A percentile compares a stretch with the other conserved stretches of the same genome.
These are phyloP conservation scores for Ceraceosorus guamensis DNA, from an alignment of 1,284 basidiomycete species.

Conservation along the genomic window DNA sequence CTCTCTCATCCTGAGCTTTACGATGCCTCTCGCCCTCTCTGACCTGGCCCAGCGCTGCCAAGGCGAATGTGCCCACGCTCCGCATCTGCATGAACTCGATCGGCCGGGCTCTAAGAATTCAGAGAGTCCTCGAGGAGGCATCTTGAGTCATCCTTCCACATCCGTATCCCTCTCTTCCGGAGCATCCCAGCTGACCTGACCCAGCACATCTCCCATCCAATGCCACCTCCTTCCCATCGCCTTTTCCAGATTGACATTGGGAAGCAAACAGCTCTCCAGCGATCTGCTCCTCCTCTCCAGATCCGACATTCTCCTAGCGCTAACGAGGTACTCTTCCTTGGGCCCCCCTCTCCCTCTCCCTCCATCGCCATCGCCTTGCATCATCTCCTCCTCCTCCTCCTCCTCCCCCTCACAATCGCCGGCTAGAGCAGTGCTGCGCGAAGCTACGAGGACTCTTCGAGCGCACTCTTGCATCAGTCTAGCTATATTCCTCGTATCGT, in stretches of 20 bases:
- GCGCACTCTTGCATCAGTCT: constrained; percentile 42
- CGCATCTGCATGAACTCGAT: too few relatives aligned
- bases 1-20: too few relatives aligned
- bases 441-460: not conserved
- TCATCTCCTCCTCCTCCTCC: too few relatives aligned
- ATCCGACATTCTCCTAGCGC: not conserved
- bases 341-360: not conserved
- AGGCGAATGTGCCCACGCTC: too few relatives aligned
- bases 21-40: too few relatives aligned
- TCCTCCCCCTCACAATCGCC: not conserved
- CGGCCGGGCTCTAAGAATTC: too few relatives aligned
- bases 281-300: not conserved
- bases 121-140: too few relatives aligned
- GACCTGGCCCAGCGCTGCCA: too few relatives aligned
- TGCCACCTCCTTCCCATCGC: constrained; percentile 1
- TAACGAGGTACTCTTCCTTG: not conserved
- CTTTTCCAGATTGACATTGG: not conserved
- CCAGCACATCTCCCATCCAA: constrained; percentile 4
- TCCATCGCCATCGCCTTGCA: not conserved
- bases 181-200: constrained; percentile 3
- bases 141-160: too few relatives aligned
- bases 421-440: not conserved
- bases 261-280: too few relatives aligned
- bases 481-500: constrained; percentile 51
- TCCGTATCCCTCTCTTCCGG: not conserved